Conservation (phyloP, 1,284 basidiomycete species). For the Chondrostereum purpureum region DNA sequence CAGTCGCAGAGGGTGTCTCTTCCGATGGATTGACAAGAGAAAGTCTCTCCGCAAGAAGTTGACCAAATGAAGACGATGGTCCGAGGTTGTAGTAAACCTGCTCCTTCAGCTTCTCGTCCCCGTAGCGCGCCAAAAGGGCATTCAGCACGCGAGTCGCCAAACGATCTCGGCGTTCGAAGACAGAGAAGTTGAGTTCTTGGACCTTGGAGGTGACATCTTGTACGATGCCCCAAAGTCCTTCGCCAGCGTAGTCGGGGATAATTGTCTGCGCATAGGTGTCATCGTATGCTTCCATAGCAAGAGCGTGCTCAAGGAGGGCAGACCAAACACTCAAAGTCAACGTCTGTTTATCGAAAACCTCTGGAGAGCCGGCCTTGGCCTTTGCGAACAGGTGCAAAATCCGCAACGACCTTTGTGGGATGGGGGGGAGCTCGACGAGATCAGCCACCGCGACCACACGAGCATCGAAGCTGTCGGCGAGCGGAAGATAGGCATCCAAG, state of each 20-base stretch:
- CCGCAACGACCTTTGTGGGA: not conserved
- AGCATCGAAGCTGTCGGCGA: not conserved
- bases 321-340: not conserved
- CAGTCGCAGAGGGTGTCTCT: constrained; percentile 9
- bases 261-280: constrained; percentile 14
- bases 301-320: not conserved
- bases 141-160: constrained; percentile 19
- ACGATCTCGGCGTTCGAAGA: constrained; percentile 19
- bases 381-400: not conserved
- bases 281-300: constrained; percentile 4
- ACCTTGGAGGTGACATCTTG: constrained; percentile 24
- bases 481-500: not conserved
- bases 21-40: constrained; percentile 16
- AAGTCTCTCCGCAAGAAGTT: constrained; percentile 17
- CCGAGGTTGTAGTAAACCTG: constrained; percentile 23
- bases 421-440: not conserved
- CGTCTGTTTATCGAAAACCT: not conserved
- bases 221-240: constrained; percentile 25
- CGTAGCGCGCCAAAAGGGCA: constrained; percentile 18
- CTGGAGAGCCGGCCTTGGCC: not conserved
- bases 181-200: constrained; percentile 11
- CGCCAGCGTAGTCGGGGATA: constrained; percentile 23
- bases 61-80: constrained; percentile 21
- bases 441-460: not conserved
- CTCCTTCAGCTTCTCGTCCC: constrained; percentile 17